A percentile compares a stretch with the other conserved stretches of the same genome.
Evolutionary conservation across 495 filamentous ascomycete species (phyloP).

Genomic region (Aspergillus affinis): DNA sequence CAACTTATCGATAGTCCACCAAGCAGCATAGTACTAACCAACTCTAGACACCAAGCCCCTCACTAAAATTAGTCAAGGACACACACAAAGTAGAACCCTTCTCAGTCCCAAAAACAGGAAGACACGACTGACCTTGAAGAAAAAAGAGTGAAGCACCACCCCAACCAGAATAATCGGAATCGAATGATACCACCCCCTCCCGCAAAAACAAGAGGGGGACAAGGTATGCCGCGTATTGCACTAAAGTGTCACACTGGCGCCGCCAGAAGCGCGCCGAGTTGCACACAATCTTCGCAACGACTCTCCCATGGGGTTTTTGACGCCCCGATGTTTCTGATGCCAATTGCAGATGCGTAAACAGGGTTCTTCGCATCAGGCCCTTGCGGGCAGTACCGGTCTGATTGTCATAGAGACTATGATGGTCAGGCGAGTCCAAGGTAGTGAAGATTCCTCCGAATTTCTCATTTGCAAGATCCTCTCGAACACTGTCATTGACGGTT

Average conservation of each 20-base stretch:
- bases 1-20: no score
- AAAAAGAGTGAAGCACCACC: slow-evolving; percentile 71
- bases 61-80: slow-evolving; percentile 42
- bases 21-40: neutral
- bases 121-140: slow-evolving; percentile 59
- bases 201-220: slow-evolving; percentile 32
- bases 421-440: slow-evolving; percentile 46
- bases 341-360: slow-evolving; percentile 77
- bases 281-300: slow-evolving; percentile 92
- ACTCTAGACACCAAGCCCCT: slow-evolving; percentile 16
- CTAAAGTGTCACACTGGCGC: slow-evolving; percentile 74
- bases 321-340: slow-evolving; percentile 97
- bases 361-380: slow-evolving; percentile 76
- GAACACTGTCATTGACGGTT: slow-evolving; percentile 7
- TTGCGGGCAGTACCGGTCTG: slow-evolving; percentile 71
- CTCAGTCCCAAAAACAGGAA: slow-evolving; percentile 20
- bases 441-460: slow-evolving; percentile 99
- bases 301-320: slow-evolving; percentile 71
- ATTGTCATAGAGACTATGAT: slow-evolving; percentile 25
- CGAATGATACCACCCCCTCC: slow-evolving; percentile 75
- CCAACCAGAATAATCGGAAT: slow-evolving; percentile 98
- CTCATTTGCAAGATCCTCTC: slow-evolving; percentile 79
- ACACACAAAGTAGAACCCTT: slow-evolving; percentile 28
- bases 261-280: slow-evolving; percentile 22
- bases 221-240: slow-evolving; percentile 96